These are phyloP conservation scores for Camellia lanceoleosa DNA, from an alignment of 148 eudicot species.

Conservation along the genomic window DNA sequence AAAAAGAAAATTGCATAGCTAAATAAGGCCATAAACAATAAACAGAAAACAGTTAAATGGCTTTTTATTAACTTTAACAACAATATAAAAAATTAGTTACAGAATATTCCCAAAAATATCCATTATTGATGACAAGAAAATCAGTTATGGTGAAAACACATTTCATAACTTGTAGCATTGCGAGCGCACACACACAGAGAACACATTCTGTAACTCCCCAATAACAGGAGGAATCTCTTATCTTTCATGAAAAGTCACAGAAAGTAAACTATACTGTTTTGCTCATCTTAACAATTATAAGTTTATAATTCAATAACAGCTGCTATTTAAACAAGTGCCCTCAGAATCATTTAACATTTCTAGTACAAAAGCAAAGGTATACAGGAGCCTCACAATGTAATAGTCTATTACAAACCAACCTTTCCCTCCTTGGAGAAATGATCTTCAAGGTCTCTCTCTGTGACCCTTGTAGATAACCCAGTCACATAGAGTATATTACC, in stretches of 20 bases:
- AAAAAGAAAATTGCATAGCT: neutral
- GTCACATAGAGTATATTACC: slow-evolving; percentile 93
- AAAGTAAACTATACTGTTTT: neutral
- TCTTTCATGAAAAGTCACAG: neutral
- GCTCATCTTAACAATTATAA: neutral
- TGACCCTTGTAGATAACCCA: slow-evolving; percentile 92
- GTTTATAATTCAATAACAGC: neutral
- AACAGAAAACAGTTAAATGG: neutral
- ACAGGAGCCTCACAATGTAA: neutral
- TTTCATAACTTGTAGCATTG: neutral
- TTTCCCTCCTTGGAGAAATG: slow-evolving; percentile 86
- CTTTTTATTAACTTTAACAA: neutral
- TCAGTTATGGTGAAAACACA: neutral
- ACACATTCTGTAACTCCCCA: neutral
- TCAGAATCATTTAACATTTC: neutral
- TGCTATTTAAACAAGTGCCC: neutral
- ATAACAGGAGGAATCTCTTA: neutral
- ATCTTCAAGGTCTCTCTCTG: slow-evolving; percentile 86
- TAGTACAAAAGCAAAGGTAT: neutral
- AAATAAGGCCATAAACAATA: neutral
- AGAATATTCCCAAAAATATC: neutral
- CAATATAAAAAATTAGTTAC: neutral
- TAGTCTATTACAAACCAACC: slow-evolving; percentile 33
- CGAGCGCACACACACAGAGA: neutral
- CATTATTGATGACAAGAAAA: neutral